Evolutionary conservation across 192 early-diverging fungal genomes (phyloP).

Genomic region (Gryganskiella cystojenkinii): DNA sequence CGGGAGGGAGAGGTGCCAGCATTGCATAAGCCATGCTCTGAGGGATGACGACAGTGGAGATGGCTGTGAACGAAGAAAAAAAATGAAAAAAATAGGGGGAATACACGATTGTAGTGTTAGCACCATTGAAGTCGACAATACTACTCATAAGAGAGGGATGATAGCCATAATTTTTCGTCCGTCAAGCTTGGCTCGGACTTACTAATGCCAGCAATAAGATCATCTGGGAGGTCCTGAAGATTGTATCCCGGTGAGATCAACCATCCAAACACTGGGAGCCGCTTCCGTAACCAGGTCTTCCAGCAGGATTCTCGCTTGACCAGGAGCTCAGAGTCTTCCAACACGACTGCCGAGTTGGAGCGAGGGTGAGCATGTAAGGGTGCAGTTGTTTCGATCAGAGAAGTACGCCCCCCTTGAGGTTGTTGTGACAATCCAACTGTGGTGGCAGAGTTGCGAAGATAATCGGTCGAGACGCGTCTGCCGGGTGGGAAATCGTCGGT

Average conservation of each 20-base stretch:
- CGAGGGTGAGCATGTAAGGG: not conserved
- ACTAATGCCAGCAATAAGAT: constrained; percentile 53
- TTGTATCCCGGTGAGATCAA: constrained; percentile 40
- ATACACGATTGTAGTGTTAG: not conserved
- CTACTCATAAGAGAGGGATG: not conserved
- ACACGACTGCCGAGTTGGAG: not conserved
- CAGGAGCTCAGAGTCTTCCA: not conserved
- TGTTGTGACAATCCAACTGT: too few species aligned
- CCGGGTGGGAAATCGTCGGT: not conserved
- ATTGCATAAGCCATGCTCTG: constrained; percentile 60
- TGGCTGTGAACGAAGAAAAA: constrained; percentile 16
- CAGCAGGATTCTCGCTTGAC: constrained; percentile 27
- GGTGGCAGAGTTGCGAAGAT: not conserved
- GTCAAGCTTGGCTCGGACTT: constrained; percentile 16
- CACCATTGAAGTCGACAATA: not conserved
- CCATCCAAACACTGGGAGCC: constrained; percentile 40
- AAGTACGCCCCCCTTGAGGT: too few species aligned
- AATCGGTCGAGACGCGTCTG: not conserved
- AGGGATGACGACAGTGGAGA: constrained; percentile 55
- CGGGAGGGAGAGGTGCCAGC: constrained; percentile 55
- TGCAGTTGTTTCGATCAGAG: not conserved
- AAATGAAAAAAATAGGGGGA: not conserved
- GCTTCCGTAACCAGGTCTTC: constrained; percentile 36
- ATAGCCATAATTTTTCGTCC: not conserved
- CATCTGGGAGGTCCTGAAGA: constrained; percentile 29